Conservation (phyloP, 768 basidiomycete genomes). For the Crucibulum laeve region DNA sequence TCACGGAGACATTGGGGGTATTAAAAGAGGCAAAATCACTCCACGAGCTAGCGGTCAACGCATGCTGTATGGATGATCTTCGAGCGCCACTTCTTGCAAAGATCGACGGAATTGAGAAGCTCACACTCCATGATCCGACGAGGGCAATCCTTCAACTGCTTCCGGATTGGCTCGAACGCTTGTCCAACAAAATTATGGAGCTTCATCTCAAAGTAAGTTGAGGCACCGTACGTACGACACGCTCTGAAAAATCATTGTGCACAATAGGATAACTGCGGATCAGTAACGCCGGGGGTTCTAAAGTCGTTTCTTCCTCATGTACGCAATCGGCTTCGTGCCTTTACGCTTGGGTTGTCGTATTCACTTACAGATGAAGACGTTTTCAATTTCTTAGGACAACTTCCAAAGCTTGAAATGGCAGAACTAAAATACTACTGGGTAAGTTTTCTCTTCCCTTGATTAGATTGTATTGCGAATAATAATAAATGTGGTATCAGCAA, state of each 20-base stretch:
- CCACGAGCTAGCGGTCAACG: slow-evolving; percentile 25
- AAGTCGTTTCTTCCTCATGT: slow-evolving; percentile 37
- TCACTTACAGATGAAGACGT: slow-evolving; percentile 52
- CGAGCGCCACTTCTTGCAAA: slow-evolving; percentile 23
- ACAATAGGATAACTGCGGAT: slow-evolving; percentile 54
- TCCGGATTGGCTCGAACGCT: slow-evolving; percentile 36
- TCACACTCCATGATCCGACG: slow-evolving; percentile 31
- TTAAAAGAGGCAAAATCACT: background rate
- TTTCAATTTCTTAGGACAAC: slow-evolving; percentile 38
- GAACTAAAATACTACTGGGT: slow-evolving; percentile 51
- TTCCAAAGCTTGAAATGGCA: slow-evolving; percentile 33
- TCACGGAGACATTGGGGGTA: too few relatives aligned
- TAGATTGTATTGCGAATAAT: background rate
- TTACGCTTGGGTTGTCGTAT: slow-evolving; percentile 55
- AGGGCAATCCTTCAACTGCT: slow-evolving; percentile 37
- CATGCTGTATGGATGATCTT: slow-evolving; percentile 27
- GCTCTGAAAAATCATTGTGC: background rate
- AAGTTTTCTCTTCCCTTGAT: slow-evolving; percentile 11
- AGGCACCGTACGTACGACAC: background rate
- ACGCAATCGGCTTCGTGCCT: slow-evolving; percentile 21
- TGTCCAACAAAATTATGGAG: slow-evolving; percentile 27
- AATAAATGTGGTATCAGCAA: slow-evolving; percentile 27
- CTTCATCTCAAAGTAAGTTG: slow-evolving; percentile 39
- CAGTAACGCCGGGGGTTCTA: slow-evolving; percentile 58
- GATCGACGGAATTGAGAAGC: slow-evolving; percentile 21